Evolutionary conservation across 805 yeast genomes (phyloP), one percentile per base, ranked within the genome.

Genomic region (Suhomyces faveliae): DNA sequence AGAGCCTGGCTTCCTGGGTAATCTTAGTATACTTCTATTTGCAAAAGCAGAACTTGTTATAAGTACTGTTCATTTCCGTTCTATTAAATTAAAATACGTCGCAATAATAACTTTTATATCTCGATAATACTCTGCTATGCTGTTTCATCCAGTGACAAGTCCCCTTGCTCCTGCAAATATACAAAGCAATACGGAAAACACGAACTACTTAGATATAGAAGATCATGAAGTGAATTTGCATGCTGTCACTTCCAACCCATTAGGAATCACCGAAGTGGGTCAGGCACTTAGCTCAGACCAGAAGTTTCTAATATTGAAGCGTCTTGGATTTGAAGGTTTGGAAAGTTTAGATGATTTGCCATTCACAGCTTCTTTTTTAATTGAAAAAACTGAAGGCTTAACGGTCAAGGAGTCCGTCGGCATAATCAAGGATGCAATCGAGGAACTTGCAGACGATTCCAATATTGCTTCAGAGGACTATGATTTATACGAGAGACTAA

Each of bases 311-410:
- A 57, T 65, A 22, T 58, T 68, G 53, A 58, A 52, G 47, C 59
- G 67, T 43, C 53, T 68, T 22, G 56, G 61, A 35, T 57, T 53
- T 39, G 63, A 57, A 9, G 54, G 54, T 11, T 61, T 68, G 52
- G 53, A 42, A 4, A 51, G 64, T 3, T 57, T 62, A 43, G 71
- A 64, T n/a, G 70, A 64, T 35, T 57, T 68, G 48, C 74, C 74
- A 1, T 47, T 56, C 2, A 50, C 60, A 3, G 68, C 61, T 12
- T 40, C 64, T 0, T 63, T 59, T 43, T 63, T 69, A 61, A 51
- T 68, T 17, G 49, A 46, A 19, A 64, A 67, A 48, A 62, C 68
- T 24, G 66, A 62, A 39, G 39, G 42, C 8, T 24, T 67, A 22
- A 27, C 53, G 2, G 43, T 49, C 5, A 55, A 49, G 3, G 64